Evolutionary conservation across 23 red algal species (phyloP), one percentile per base, ranked within the genome.

Genomic region (Gracilaria caudata): DNA sequence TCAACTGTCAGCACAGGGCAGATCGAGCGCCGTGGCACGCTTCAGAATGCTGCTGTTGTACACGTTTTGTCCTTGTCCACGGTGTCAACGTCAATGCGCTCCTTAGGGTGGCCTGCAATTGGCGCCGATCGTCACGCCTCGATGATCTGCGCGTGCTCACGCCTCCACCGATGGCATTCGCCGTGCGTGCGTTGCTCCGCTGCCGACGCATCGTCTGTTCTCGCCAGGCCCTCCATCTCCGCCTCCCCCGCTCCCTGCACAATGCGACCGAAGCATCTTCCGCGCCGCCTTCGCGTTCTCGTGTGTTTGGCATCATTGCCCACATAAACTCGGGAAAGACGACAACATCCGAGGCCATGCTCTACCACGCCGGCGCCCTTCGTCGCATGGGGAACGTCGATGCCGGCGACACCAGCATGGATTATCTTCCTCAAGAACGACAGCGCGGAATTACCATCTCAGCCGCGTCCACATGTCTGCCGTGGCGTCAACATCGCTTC

Each of bases 311-410:
- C 56, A 51, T 94, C 43, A 83, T 95, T 51, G 97, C 97, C 41
- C 97, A 99, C 79, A 91, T 99, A 32, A 94, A 99, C 73, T 94
- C 97, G 0, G 97, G 97, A 1, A 99, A 99, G 80, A 99, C 97
- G 5, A 99, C 97, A 3, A 86, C 84, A 9, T 95, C 97, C 4
- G 97, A 99, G 80, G 81, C 90, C 17, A 95, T 95, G 90, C 74
- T 99, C 4, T 99, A 82, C 63, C 86, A 92, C 45, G 77, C 97
- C 13, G 97, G 97, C 45, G 60, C 76, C 35, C 29, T 94, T 23
- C 55, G 76, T 38, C 78, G 80, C 28, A 90, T 98, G 87, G 96
- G 96, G 9, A 92, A 95, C 26, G 97, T 99, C 0, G 97, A 99
- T 65, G 58, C 60, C 0, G 97, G 97, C 26, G 78, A 86, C 60